phyloP scores from a whole-genome alignment of 1,139 yeast species.

The Lizanozyma gosingica region DNA sequence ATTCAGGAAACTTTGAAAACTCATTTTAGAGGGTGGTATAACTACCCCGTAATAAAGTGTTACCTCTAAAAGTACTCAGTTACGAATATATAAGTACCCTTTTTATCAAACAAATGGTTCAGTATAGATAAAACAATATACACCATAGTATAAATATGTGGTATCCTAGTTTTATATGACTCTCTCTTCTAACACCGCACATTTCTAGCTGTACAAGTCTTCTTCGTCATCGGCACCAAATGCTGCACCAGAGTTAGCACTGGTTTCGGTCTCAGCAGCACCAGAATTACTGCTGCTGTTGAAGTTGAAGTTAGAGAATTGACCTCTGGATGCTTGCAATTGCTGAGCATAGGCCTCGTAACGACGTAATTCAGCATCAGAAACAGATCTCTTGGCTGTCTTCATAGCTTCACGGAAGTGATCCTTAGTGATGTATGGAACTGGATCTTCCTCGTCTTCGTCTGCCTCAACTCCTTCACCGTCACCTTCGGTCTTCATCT shows the following conservation, averaged over 20 bases:
- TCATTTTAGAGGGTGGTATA: too few relatives aligned
- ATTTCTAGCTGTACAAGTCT: conserved; percentile 72
- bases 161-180: too few relatives aligned
- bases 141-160: too few relatives aligned
- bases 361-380: conserved; percentile 96
- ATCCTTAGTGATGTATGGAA: conserved; percentile 86
- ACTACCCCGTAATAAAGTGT: too few relatives aligned
- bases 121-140: too few relatives aligned
- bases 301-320: conserved; percentile 68
- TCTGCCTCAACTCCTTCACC: conserved; percentile 23
- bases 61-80: too few relatives aligned
- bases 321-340: conserved; percentile 92
- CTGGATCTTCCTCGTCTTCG: conserved; percentile 77
- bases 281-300: conserved; percentile 42
- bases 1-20: too few relatives aligned
- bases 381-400: conserved; percentile 95
- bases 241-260: conserved; percentile 28
- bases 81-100: too few relatives aligned
- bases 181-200: too few relatives aligned
- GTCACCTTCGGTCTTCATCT: conserved; percentile 42
- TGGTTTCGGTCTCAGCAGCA: conserved; percentile 17
- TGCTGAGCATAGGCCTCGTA: conserved; percentile 98
- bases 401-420: conserved; percentile 99
- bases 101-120: too few relatives aligned
- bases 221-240: conserved; percentile 80